phyloP scores from a whole-genome alignment of 2,329 filamentous ascomycete species.

The Curvularia sp. region DNA sequence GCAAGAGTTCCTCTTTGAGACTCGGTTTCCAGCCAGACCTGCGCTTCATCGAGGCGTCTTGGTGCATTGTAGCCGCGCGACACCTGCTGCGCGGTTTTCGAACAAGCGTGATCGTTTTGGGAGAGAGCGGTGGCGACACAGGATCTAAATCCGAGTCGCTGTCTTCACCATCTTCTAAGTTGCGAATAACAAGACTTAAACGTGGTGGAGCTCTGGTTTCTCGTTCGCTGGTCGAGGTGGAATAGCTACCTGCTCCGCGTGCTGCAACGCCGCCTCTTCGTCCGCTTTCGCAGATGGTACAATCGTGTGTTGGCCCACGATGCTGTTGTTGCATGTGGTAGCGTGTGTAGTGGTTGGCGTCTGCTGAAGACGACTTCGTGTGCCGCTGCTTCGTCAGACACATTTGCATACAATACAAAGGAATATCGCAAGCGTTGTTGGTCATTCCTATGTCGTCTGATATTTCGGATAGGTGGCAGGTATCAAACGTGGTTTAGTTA shows the following conservation, averaged over 20 bases:
- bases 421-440: background rate
- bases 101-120: constrained; percentile 18
- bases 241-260: constrained; percentile 27
- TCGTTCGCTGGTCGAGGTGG: constrained; percentile 12
- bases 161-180: constrained; percentile 26
- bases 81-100: constrained; percentile 12
- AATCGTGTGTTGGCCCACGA: constrained; percentile 11
- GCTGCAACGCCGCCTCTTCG: constrained; percentile 39
- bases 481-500: background rate
- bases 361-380: background rate
- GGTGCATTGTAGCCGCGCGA: constrained; percentile 14
- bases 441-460: background rate
- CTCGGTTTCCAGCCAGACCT: constrained; percentile 35
- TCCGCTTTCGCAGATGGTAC: constrained; percentile 20
- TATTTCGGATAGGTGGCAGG: background rate
- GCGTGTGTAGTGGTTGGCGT: background rate
- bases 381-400: background rate
- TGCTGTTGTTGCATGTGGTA: background rate
- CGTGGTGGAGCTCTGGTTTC: constrained; percentile 25
- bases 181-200: constrained; percentile 24
- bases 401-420: background rate
- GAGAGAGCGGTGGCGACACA: constrained; percentile 23
- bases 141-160: constrained; percentile 16
- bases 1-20: constrained; percentile 31
- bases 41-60: constrained; percentile 21